Percentiles rank a stretch among this genome's conserved stretches.
phyloP scores from a whole-genome alignment of 495 filamentous ascomycete genomes.

The Penicillium paxilli region DNA sequence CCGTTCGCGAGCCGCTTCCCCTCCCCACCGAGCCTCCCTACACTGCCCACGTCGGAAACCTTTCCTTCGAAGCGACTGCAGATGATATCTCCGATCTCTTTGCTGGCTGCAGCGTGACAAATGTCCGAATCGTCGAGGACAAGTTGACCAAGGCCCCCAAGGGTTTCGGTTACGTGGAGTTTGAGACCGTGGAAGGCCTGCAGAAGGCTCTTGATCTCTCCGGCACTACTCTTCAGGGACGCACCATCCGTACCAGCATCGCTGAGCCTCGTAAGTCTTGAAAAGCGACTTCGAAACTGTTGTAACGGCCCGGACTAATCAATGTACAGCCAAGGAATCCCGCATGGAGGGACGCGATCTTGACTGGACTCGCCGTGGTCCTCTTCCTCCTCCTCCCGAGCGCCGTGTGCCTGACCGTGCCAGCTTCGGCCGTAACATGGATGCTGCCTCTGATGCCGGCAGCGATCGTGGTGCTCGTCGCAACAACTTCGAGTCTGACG shows the following conservation, averaged over 20 bases:
- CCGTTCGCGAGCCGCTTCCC: constrained; percentile 76
- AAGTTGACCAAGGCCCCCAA: constrained; percentile 88
- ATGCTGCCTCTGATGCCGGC: constrained; percentile 51
- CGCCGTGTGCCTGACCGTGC: constrained; percentile 50
- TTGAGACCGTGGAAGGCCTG: constrained; percentile 81
- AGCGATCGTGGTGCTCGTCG: constrained; percentile 52
- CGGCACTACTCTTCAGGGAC: constrained; percentile 76
- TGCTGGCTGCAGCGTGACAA: constrained; percentile 76
- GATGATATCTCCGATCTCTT: constrained; percentile 85
- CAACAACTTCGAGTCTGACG: constrained; percentile 66
- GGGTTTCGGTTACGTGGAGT: constrained; percentile 97
- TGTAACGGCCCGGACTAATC: constrained; percentile 27
- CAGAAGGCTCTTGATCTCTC: constrained; percentile 86
- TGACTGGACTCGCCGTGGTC: constrained; percentile 90
- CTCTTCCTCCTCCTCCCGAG: constrained; percentile 69
- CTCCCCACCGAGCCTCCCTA: constrained; percentile 89
- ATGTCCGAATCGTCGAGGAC: constrained; percentile 94
- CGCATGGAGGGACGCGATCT: constrained; percentile 45
- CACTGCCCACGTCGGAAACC: constrained; percentile 94
- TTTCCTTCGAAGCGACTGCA: constrained; percentile 87
- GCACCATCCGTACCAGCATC: constrained; percentile 84
- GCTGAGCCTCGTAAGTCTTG: constrained; percentile 75
- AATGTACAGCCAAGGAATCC: constrained; percentile 67
- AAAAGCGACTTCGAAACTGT: neutral
- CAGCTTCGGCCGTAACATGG: constrained; percentile 50